phyloP scores from a whole-genome alignment of 1,139 yeast genomes.

The Saccharomyces hybrid region DNA sequence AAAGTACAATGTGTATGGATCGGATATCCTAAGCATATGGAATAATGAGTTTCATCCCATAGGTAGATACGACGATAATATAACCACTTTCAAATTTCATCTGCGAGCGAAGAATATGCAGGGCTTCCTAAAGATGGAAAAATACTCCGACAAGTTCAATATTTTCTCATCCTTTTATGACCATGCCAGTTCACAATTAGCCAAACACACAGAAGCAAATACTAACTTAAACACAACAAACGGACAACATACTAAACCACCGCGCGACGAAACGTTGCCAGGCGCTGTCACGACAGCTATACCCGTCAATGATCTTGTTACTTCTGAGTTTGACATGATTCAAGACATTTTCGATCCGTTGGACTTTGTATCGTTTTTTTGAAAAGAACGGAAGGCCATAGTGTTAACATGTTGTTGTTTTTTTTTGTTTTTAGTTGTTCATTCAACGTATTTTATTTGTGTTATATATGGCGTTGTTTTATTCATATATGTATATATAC shows the following conservation, averaged over 20 bases:
- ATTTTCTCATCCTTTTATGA: slow-evolving; percentile 25
- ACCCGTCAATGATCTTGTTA: background rate
- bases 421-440: background rate
- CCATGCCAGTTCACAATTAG: slow-evolving; percentile 18
- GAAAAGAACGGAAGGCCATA: background rate
- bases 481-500: background rate
- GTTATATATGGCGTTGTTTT: background rate
- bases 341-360: slow-evolving; percentile 25
- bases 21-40: slow-evolving; percentile 15
- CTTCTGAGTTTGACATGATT: slow-evolving; percentile 8
- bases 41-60: slow-evolving; percentile 15
- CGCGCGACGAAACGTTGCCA: background rate
- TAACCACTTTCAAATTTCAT: background rate
- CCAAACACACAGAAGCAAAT: slow-evolving; percentile 11
- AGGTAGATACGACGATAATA: slow-evolving; percentile 7
- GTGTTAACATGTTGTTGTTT: too few relatives aligned
- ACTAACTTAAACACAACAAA: slow-evolving; percentile 4
- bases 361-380: slow-evolving; percentile 23
- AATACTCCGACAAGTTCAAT: slow-evolving; percentile 12
- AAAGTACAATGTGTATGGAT: slow-evolving; percentile 4
- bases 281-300: background rate
- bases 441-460: background rate
- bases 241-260: background rate
- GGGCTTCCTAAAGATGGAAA: background rate
- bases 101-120: background rate